These are phyloP conservation scores for Xylaria acuta DNA, from an alignment of 495 filamentous ascomycete genomes.

Conservation along the genomic window DNA sequence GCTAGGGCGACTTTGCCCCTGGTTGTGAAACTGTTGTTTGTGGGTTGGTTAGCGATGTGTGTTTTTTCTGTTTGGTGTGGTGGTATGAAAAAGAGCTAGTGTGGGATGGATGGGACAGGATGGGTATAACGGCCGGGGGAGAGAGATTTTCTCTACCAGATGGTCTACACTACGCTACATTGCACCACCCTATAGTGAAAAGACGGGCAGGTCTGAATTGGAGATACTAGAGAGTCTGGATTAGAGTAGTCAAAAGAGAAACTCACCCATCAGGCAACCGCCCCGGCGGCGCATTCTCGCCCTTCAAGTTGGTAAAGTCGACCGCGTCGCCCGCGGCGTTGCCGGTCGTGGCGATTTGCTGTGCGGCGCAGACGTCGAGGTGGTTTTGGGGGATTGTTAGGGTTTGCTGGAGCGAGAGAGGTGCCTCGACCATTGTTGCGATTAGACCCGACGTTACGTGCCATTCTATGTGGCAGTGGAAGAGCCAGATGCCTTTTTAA, in stretches of 20 bases:
- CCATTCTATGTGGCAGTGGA: constrained; percentile 76
- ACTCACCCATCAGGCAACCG: constrained; percentile 67
- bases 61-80: no score
- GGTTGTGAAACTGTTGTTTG: constrained; percentile 62
- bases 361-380: constrained; percentile 63
- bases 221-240: no score
- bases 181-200: no score
- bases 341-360: constrained; percentile 57
- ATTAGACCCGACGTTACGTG: constrained; percentile 71
- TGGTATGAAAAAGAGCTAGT: background rate
- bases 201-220: no score
- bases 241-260: background rate
- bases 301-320: constrained; percentile 68
- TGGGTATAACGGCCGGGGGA: no score
- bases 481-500: constrained; percentile 68
- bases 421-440: constrained; percentile 70
- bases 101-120: no score
- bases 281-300: constrained; percentile 61
- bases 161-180: no score
- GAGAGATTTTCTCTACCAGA: no score
- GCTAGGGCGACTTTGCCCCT: constrained; percentile 74
- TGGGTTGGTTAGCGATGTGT: background rate
- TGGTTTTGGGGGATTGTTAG: constrained; percentile 70
- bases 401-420: constrained; percentile 62
- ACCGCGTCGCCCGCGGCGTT: constrained; percentile 78